Evolutionary conservation across 2,329 filamentous ascomycete species (phyloP), one percentile per base, ranked within the genome.

Genomic region (Plenodomus lindquistii): DNA sequence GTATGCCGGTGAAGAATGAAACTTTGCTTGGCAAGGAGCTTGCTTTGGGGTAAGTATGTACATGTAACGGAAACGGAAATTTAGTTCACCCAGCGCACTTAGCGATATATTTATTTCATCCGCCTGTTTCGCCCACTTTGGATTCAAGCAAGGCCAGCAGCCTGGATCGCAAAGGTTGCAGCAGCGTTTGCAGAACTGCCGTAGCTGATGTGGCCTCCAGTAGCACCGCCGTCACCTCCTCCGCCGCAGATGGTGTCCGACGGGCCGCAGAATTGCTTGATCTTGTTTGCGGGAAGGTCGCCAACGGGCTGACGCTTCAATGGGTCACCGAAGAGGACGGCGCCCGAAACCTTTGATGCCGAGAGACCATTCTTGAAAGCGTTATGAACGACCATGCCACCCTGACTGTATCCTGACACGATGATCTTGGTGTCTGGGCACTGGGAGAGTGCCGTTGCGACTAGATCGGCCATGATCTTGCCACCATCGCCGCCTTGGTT

Each of bases 1-100:
- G 66, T 96, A 96, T 71, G 85, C 55, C 3, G 44, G 21, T 31
- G 35, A 43, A 46, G 36, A 19, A 49, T 42, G n/a, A 20, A 44
- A 15, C 27, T 27, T 45, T 15, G 37, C 7, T 7, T 8, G 27
- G 27, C 40, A 45, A 16, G 18, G 41, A 45, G 37, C 38, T 10
- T 35, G 35, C 44, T 37, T 42, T 19, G 42, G 41, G 24, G 39
- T 36, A 46, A 51, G 41, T 39, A 46, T 52, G 21, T 55, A 52
- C n/a, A 48, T 24, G 3, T 31, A 36, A 54, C 19, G 31, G 40
- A 20, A 31, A 40, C 27, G 27, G n/a, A 31, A 31, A 31, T 31
- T 13, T 15, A 31, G 6, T 31, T 15, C 9, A 31, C 20, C 15
- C 22, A 22, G 0, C 18, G 10, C 5, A 20, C 13, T 13, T 16